Base-by-base conservation (phyloP, 345 rosid genomes). In the Citrus hindsii region DNA sequence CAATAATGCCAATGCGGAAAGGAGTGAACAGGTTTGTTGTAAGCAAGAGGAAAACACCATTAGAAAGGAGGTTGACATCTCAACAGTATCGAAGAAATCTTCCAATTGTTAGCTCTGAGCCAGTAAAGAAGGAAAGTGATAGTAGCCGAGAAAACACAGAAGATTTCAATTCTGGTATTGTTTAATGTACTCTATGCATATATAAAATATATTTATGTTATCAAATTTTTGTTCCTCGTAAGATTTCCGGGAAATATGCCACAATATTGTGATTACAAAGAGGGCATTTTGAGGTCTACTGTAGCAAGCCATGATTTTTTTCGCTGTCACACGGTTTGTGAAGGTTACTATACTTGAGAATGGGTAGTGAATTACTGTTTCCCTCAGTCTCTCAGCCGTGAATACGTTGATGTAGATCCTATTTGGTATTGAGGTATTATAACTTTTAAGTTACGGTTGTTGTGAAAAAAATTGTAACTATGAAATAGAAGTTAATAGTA, bases 1-100 rank as follows among this genome's bases (percentile, higher is more conserved):
- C 97, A 14, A 96, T 94, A 85, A 94, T 96, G 99, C 99, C 98
- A 21, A 91, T 96, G 99, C 85, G 99, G 83, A 96, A 94, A 87
- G 99, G 98, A 42, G 98, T 94, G 63, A 94, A 94, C 85, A 88
- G 99, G 79, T 94, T 96, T 80, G 99, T 96, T 7, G 92, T 94
- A 72, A 96, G 99, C 92, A 96, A 94, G 83, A 89, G 97, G 83
- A 96, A 94, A 76, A 92, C 99, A 3, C 98, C 98, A 9, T 35
- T 89, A 58, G 98, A 96, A 84, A 92, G 98, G 76, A 89, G 99
- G 83, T 85, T 96, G 82, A 91, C 97, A 62, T 92, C 99, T 71
- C 88, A 93, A 71, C 97, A 87, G 82, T 89, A 94, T 28, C 87
- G 87, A 76, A 90, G 83, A 87, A 85, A 88, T 85, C 89, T 86